Evolutionary conservation across 805 yeast species (phyloP).

Genomic region (Ogataea pignaliae): DNA sequence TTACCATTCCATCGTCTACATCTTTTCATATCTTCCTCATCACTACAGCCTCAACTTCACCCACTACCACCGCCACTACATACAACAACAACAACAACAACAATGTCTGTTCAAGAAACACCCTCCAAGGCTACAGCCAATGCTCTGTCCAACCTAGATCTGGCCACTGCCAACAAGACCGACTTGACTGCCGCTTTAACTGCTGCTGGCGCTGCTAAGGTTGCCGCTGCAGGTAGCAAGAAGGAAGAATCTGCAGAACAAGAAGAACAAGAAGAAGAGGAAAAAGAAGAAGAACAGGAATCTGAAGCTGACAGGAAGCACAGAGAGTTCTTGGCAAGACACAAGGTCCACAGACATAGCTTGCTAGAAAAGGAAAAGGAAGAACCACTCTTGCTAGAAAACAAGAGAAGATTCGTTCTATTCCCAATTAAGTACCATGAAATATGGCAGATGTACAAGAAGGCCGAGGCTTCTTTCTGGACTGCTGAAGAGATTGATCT

Average conservation of each 20-base stretch:
- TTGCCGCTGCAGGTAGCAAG: slow-evolving; percentile 17
- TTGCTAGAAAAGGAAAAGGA: slow-evolving; percentile 75
- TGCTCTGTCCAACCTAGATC: slow-evolving; percentile 49
- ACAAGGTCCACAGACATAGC: slow-evolving; percentile 66
- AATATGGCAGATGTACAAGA: slow-evolving; percentile 98
- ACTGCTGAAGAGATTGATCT: slow-evolving; percentile 98
- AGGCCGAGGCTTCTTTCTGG: slow-evolving; percentile 99
- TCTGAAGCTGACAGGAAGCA: slow-evolving; percentile 37
- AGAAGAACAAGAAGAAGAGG: neutral
- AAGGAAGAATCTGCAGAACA: slow-evolving; percentile 5
- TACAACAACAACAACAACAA: neutral
- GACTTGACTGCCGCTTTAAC: slow-evolving; percentile 38
- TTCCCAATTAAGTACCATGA: slow-evolving; percentile 97
- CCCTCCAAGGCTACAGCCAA: slow-evolving; percentile 63
- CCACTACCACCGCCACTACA: too few relatives aligned
- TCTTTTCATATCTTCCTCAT: too few relatives aligned
- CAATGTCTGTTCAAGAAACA: slow-evolving; percentile 59
- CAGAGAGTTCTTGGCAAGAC: slow-evolving; percentile 51
- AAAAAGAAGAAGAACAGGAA: slow-evolving; percentile 2
- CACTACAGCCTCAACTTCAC: too few relatives aligned
- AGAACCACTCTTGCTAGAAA: slow-evolving; percentile 85
- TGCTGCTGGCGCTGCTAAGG: slow-evolving; percentile 37
- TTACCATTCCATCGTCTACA: too few relatives aligned
- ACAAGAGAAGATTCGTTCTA: slow-evolving; percentile 82
- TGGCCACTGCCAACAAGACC: slow-evolving; percentile 36